Evolutionary conservation across 768 basidiomycete genomes (phyloP), one percentile per base, ranked within the genome.

Genomic region (Collybia sordida): DNA sequence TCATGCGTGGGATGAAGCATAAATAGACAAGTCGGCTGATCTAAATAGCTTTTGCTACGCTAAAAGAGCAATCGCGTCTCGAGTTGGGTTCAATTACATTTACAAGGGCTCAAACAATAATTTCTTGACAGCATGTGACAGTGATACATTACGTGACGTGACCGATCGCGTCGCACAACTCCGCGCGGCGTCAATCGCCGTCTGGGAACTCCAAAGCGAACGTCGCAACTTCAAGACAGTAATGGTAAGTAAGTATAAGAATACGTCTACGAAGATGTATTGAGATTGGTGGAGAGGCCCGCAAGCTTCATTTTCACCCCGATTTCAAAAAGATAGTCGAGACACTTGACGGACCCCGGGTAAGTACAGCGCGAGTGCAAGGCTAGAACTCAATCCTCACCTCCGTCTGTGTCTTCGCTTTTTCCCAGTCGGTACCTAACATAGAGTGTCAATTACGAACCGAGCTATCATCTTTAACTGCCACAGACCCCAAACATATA

Each of bases 281-380:
- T 68, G 37, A 75, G 56, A 8, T 72, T 71, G 1, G 83, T 81
- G 5, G 75, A 75, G 7, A 87, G 57, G 1, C 81, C 81, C 0
- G 83, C 82, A 34, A 81, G 66, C 61, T 80, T 86, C 88, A 90
- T 89, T 69, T 87, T 89, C 46, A 92, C 89, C 9, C 81, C 86
- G 43, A 94, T 84, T 64, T 95, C 93, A 57, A 94, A 92, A 15
- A 95, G 75, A 67, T 94, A 95, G 63, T 95, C 93, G 24, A 94
- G 78, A 64, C 93, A 95, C 85, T 31, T 90, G 57, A 14, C 52
- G 28, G 36, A 27, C n/a, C 45, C n/a, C 14, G 42, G 34, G 40
- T 23, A 22, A 48, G 36, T 15, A 2, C 21, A 46, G n/a, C 34
- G 24, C 21, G 14, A 11, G 31, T 31, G 9, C 9, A 31, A 12